These are phyloP conservation scores for Eucalyptus albens DNA, from an alignment of 345 rosid species.

Conservation along the genomic window DNA sequence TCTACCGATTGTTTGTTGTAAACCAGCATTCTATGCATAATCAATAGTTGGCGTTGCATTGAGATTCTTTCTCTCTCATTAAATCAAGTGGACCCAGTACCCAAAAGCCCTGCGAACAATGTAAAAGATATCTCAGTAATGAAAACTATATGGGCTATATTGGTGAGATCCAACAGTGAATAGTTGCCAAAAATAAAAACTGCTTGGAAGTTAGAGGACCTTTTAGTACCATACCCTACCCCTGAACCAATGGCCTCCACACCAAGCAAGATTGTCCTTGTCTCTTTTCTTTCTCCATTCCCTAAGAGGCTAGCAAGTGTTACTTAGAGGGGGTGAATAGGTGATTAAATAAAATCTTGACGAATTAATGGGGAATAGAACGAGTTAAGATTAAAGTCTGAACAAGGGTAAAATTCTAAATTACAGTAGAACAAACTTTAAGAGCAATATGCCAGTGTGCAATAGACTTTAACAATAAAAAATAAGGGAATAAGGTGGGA, in stretches of 20 bases:
- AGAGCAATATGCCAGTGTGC: no score
- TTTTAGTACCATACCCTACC: neutral
- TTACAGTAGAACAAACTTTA: no score
- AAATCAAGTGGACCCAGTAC: slow-evolving; percentile 45
- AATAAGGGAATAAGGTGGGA: no score
- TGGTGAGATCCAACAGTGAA: neutral
- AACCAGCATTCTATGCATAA: neutral
- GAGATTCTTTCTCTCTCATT: neutral
- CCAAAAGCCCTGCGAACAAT: neutral
- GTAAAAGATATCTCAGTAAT: neutral
- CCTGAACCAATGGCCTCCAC: neutral
- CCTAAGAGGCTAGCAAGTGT: no score
- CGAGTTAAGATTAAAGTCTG: no score
- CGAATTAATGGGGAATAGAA: no score
- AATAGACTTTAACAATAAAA: no score
- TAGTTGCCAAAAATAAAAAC: neutral
- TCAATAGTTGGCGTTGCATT: neutral
- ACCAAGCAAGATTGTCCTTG: no score
- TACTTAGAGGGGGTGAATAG: no score
- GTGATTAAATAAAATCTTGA: no score
- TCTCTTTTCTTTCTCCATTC: no score
- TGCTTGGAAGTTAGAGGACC: neutral
- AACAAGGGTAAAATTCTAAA: no score
- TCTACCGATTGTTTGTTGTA: neutral
- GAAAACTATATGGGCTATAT: neutral